A percentile compares a stretch with the other conserved stretches of the same genome.
Evolutionary conservation across 768 basidiomycete species (phyloP).

Genomic region (Tylopilus balloui): DNA sequence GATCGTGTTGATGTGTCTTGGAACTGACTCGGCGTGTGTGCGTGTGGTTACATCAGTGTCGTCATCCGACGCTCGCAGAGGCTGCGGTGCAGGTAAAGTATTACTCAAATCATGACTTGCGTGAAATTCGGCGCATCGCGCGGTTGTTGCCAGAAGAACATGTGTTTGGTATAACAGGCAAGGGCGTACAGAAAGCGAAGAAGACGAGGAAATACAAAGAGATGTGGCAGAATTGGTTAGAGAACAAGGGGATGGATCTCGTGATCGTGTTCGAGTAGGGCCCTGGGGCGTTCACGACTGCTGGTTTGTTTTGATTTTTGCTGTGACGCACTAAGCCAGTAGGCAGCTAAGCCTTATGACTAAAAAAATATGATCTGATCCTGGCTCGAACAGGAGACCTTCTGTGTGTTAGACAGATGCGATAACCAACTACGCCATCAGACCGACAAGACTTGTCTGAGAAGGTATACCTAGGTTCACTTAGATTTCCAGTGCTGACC

Average conservation of each 20-base stretch:
- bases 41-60: background rate
- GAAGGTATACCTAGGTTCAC: too few species aligned
- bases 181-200: conserved; percentile 2
- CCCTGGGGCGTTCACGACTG: background rate
- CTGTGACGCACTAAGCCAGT: too few species aligned
- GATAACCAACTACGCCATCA: conserved; percentile 81
- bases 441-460: conserved; percentile 14
- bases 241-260: conserved; percentile 32
- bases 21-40: background rate
- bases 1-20: background rate
- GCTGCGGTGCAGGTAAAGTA: conserved; percentile 32
- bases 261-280: conserved; percentile 33
- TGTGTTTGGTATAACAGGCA: conserved; percentile 26
- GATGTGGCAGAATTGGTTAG: conserved; percentile 40
- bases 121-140: conserved; percentile 41
- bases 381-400: conserved; percentile 24
- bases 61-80: conserved; percentile 33
- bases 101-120: conserved; percentile 36
- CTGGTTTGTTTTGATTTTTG: background rate
- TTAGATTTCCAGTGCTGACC: too few species aligned
- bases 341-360: too few species aligned
- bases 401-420: conserved; percentile 72
- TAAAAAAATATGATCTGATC: conserved; percentile 13
- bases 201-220: conserved; percentile 29
- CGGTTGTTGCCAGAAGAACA: conserved; percentile 36